These are phyloP conservation scores for Corchorus capsularis DNA, from an alignment of 345 rosid genomes.

Conservation along the genomic window DNA sequence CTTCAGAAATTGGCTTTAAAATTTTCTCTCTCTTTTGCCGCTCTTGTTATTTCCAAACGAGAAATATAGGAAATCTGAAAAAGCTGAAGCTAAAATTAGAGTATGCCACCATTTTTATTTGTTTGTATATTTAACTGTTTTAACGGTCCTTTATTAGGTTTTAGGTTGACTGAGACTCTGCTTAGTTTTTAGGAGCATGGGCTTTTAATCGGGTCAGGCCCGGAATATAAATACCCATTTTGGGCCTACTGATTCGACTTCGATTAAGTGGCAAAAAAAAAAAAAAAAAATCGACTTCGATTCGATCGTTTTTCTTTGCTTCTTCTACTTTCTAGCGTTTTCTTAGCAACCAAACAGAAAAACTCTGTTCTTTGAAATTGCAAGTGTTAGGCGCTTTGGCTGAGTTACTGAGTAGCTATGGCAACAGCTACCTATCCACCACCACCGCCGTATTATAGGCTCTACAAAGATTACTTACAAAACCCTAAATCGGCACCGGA, in stretches of 20 bases:
- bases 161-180: background rate
- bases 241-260: background rate
- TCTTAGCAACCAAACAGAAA: too few relatives aligned
- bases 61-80: background rate
- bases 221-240: background rate
- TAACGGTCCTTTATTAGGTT: background rate
- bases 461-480: conserved; percentile 75
- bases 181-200: background rate
- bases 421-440: conserved; percentile 94
- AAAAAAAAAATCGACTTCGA: too few relatives aligned
- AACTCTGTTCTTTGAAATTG: background rate
- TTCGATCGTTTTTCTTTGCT: too few relatives aligned
- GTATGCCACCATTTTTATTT: background rate
- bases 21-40: background rate
- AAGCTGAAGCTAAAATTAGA: background rate
- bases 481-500: conserved; percentile 71
- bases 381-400: background rate
- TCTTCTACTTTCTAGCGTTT: too few relatives aligned
- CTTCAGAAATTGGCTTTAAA: background rate
- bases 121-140: background rate
- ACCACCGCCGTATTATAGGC: conserved; percentile 85
- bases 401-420: conserved; percentile 35
- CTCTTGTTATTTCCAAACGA: background rate
- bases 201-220: background rate
- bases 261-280: too few relatives aligned